Evolutionary conservation across 805 yeast genomes (phyloP).

Genomic region (Hanseniaspora lachancei): DNA sequence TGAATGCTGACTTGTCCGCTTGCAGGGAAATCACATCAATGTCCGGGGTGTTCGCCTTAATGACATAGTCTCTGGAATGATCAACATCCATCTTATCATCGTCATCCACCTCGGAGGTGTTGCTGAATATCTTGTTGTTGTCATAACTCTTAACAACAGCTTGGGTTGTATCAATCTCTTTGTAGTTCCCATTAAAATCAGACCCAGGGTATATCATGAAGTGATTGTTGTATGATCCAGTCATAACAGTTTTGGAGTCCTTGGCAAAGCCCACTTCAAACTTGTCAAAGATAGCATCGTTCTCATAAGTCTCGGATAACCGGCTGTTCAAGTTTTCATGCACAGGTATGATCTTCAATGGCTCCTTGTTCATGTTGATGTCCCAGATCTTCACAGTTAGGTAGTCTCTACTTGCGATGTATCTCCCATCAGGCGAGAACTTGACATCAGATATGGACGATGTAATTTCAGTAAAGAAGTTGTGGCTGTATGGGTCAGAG

Average conservation of each 20-base stretch:
- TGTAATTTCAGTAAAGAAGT: slow-evolving; percentile 94
- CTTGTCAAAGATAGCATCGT: slow-evolving; percentile 96
- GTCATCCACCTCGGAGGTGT: background rate
- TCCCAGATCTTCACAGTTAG: slow-evolving; percentile 98
- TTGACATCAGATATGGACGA: slow-evolving; percentile 87
- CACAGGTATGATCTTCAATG: slow-evolving; percentile 84
- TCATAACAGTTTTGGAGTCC: slow-evolving; percentile 81
- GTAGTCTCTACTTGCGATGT: slow-evolving; percentile 93
- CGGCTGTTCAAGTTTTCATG: slow-evolving; percentile 90
- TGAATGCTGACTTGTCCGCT: slow-evolving; percentile 96
- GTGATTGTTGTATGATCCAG: slow-evolving; percentile 94
- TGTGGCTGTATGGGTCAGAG: slow-evolving; percentile 81
- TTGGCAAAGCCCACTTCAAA: slow-evolving; percentile 94
- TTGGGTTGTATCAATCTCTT: slow-evolving; percentile 12
- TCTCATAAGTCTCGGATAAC: slow-evolving; percentile 93
- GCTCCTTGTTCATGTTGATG: slow-evolving; percentile 89
- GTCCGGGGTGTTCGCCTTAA: slow-evolving; percentile 5
- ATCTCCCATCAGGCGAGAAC: slow-evolving; percentile 81
- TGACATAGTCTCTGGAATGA: slow-evolving; percentile 12
- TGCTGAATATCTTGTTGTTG: slow-evolving; percentile 10
- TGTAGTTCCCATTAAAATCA: slow-evolving; percentile 14
- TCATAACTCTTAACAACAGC: slow-evolving; percentile 6
- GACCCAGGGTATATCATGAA: slow-evolving; percentile 93
- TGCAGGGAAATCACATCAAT: slow-evolving; percentile 62
- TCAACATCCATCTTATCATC: slow-evolving; percentile 14